Evolutionary conservation across 2,329 filamentous ascomycete genomes (phyloP), one percentile per base, ranked within the genome.

Genomic region (Neoarthrinium moseri): DNA sequence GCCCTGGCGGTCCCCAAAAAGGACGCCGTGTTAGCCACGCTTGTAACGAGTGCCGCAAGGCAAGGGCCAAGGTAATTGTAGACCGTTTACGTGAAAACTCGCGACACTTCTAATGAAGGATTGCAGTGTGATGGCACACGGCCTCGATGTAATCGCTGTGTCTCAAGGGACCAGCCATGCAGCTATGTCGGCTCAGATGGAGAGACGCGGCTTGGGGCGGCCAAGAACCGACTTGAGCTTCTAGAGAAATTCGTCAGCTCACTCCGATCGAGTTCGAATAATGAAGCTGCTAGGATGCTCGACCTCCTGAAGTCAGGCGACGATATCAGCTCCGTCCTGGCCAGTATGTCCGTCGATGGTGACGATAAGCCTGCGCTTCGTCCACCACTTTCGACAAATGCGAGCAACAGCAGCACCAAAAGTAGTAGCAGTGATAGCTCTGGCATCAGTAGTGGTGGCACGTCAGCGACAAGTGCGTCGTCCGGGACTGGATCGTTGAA

Each of bases 101-200:
- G 21, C 13, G 7, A 8, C 32, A 15, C 7, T 17, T 34, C 10
- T n/a, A 7, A 30, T 34, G 15, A 43, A 24, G 15, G 3, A 3
- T 21, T 15, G 17, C 43, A 65, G 63, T 66, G 63, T 35, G 62
- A 65, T 47, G 63, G 62, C 7, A 53, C 35, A 13, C 59, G 63
- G 1, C 63, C 63, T 0, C 52, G 55, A 47, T 66, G 63, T 40
- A 49, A 53, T 5, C 55, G 51, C 23, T 66, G 63, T 52, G 46
- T 52, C 11, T 47, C 55, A 36, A 59, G 59, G 33, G 50, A 49
- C 12, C 51, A 56, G 17, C 41, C 52, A 2, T 66, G 63, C 36
- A 51, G 56, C n/a, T 66, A 65, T 43, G 59, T 61, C 11, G 62
- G 59, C 30, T 57, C 61, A 33, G 58, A 50, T 5, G 59, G 61